Percentiles rank a stretch among this genome's conserved stretches.
Evolutionary conservation across 1,284 basidiomycete genomes (phyloP).

Genomic region (Melampsora larici-populina): DNA sequence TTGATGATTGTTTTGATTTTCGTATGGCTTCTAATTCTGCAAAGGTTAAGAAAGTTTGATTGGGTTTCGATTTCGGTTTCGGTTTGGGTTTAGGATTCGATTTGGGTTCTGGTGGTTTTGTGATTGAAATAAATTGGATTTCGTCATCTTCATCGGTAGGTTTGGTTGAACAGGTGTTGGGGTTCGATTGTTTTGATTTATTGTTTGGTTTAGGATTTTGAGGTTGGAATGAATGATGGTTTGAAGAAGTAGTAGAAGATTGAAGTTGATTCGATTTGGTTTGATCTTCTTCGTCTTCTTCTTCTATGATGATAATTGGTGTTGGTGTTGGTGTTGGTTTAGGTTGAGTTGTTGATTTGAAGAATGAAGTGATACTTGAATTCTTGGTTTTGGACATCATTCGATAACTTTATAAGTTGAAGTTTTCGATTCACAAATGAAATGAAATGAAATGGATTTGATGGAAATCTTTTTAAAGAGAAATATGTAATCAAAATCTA

Average conservation of each 20-base stretch:
- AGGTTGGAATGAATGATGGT: too few relatives aligned
- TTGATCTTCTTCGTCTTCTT: not conserved
- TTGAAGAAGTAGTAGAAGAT: not conserved
- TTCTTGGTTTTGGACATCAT: not conserved
- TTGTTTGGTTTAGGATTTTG: too few relatives aligned
- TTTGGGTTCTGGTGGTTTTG: too few relatives aligned
- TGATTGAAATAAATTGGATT: too few relatives aligned
- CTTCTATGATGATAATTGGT: not conserved
- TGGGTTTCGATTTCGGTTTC: not conserved
- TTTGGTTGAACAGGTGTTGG: too few relatives aligned
- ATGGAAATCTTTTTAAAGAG: not conserved
- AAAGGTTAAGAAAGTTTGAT: not conserved
- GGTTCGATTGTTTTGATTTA: too few relatives aligned
- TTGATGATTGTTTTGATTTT: not conserved
- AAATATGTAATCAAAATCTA: too few relatives aligned
- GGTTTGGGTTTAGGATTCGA: too few relatives aligned
- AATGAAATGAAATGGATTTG: too few relatives aligned
- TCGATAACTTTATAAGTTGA: not conserved
- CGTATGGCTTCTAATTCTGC: constrained; percentile 11
- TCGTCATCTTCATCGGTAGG: too few relatives aligned
- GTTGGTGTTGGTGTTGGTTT: not conserved
- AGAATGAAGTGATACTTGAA: constrained; percentile 11
- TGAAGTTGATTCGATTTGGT: too few relatives aligned
- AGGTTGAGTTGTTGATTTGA: not conserved
- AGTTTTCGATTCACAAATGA: not conserved